Percentiles rank a stretch among this genome's conserved stretches.
Evolutionary conservation across 345 rosid genomes (phyloP).

Genomic region (Aurinia saxatilis): DNA sequence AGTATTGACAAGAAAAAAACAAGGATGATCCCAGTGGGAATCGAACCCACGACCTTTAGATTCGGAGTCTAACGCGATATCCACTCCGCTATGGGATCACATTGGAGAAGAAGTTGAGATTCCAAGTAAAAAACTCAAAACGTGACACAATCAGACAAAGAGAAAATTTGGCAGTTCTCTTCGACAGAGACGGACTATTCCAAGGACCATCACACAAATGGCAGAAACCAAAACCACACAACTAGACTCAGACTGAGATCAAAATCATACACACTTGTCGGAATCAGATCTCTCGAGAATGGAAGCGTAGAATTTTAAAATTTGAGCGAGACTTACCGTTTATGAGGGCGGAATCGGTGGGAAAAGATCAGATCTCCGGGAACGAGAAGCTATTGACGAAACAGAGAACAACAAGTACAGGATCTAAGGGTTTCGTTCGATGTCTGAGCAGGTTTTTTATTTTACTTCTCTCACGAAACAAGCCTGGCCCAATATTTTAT

Average conservation of each 20-base stretch:
- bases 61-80: conserved; percentile 99
- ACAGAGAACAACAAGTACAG: not conserved
- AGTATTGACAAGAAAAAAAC: no score
- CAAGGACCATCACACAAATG: conserved; percentile 15
- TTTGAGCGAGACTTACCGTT: conserved; percentile 16
- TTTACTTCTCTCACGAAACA: not conserved
- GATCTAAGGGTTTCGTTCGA: conserved; percentile 14
- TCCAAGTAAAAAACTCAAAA: conserved; percentile 3
- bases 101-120: not conserved
- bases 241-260: conserved; percentile 4
- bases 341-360: not conserved
- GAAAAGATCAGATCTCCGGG: conserved; percentile 12
- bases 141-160: conserved; percentile 27
- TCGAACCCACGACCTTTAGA: conserved; percentile 99
- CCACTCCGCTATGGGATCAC: conserved; percentile 99
- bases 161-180: conserved; percentile 8
- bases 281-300: conserved; percentile 3
- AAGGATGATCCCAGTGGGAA: conserved; percentile 86
- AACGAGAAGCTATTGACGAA: conserved; percentile 6
- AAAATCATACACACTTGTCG: conserved; percentile 2
- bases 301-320: not conserved
- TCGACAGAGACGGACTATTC: conserved; percentile 17
- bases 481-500: conserved; percentile 7
- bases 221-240: not conserved
- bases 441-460: not conserved